These are phyloP conservation scores for Alternaria gaisen DNA, from an alignment of 2,329 filamentous ascomycete species.

Conservation along the genomic window DNA sequence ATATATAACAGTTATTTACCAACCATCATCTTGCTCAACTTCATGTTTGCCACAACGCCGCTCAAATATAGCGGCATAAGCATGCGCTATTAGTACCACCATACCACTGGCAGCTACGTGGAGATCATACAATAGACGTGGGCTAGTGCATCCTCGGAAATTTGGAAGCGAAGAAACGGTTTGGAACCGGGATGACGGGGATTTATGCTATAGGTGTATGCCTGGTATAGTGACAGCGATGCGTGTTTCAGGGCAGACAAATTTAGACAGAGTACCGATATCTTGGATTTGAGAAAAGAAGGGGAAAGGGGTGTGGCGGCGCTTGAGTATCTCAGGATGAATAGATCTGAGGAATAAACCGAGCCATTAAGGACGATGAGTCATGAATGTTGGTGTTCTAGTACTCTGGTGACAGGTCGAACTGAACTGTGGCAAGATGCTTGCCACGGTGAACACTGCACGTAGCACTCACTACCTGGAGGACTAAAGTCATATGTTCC, in stretches of 20 bases:
- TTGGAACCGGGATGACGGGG: neutral
- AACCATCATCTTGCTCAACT: neutral
- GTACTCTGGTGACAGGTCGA: neutral
- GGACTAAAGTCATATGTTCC: neutral
- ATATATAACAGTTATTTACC: neutral
- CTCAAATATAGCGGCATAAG: too few species aligned
- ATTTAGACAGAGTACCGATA: neutral
- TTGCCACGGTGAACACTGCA: neutral
- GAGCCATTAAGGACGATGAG: neutral
- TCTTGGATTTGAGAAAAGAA: neutral
- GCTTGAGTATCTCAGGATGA: neutral
- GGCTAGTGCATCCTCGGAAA: neutral
- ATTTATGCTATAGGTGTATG: constrained; percentile 3
- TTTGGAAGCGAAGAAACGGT: neutral
- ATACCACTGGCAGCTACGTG: neutral
- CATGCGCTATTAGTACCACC: too few species aligned
- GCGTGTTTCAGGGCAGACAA: neutral
- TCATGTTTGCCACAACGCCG: too few species aligned
- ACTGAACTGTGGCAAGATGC: neutral
- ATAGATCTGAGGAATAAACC: neutral
- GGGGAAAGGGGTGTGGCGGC: neutral
- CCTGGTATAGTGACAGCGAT: constrained; percentile 3
- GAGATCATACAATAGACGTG: neutral
- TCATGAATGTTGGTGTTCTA: neutral
- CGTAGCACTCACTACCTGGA: neutral